Evolutionary conservation across 495 filamentous ascomycete genomes (phyloP), one percentile per base, ranked within the genome.

Genomic region (Penicillium roqueforti): DNA sequence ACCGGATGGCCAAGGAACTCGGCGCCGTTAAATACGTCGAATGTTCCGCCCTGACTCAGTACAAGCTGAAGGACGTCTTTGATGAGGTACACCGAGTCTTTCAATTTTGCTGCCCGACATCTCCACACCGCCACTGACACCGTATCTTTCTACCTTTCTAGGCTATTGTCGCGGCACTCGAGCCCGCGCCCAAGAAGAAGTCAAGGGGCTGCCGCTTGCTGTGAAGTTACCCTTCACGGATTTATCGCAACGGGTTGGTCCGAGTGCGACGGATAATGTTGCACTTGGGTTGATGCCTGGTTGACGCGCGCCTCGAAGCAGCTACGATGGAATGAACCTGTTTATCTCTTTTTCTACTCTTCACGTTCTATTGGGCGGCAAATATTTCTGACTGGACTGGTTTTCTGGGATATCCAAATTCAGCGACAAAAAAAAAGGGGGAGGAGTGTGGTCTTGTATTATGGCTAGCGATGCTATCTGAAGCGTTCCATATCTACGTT

Each of bases 41-140:
- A 75, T 98, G 93, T 75, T 96, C 91, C 65, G 93, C 93, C 29
- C 74, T 98, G 71, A 98, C 93, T 34, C 93, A 98, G 77, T 96
- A 92, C 73, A 96, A 96, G 74, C 77, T 98, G 49, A 98, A 98
- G 80, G 95, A 98, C 68, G 93, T 98, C 25, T 98, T 98, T 71
- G 93, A 98, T 61, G 93, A 98, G 89, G 92, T 96, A 81, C 43
- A 82, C 40, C 36, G 23, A 42, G 10, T 36, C 43, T 28, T 25
- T 9, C 10, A 20, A 20, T 22, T 52, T 41, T 40, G 19, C 36
- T 45, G 36, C 29, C 38, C 29, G 16, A 22, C 46, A 16, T 54
- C 44, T 47, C 29, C 32, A 42, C 48, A 16, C 47, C 55, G 52
- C 54, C 49, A 50, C 40, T 63, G 18, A 56, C 34, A 37, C 22